phyloP scores from a whole-genome alignment of 805 yeast genomes.

The Debaryomyces tyrocola region DNA sequence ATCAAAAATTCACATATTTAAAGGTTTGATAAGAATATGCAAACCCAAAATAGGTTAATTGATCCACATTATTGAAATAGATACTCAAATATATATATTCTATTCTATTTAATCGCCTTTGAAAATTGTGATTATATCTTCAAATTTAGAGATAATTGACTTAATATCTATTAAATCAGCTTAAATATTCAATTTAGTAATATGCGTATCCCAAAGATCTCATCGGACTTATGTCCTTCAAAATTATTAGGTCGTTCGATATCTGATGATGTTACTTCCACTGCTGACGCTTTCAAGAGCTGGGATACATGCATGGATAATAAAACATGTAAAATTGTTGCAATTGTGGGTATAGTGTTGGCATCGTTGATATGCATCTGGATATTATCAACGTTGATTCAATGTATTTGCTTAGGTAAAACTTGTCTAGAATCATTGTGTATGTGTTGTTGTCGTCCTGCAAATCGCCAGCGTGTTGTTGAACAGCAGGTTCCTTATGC shows the following conservation, averaged over 20 bases:
- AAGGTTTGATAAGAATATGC: background rate
- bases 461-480: constrained; percentile 13
- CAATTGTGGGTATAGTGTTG: constrained; percentile 67
- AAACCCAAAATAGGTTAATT: background rate
- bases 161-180: too few relatives aligned
- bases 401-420: constrained; percentile 58
- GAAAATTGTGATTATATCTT: too few relatives aligned
- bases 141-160: too few relatives aligned
- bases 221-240: constrained; percentile 1
- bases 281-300: constrained; percentile 54
- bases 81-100: too few relatives aligned
- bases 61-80: background rate
- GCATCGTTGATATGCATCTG: constrained; percentile 56
- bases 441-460: constrained; percentile 48
- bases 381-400: constrained; percentile 53
- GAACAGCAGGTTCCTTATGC: constrained; percentile 19
- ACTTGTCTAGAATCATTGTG: constrained; percentile 42
- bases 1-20: background rate
- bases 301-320: constrained; percentile 86
- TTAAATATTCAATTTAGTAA: background rate
- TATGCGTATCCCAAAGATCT: constrained; percentile 3
- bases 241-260: constrained; percentile 4
- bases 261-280: constrained; percentile 22
- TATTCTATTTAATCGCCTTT: too few relatives aligned
- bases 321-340: constrained; percentile 70